Evolutionary conservation across 257 asterid species (phyloP).

Genomic region (Solanum stenotomum): DNA sequence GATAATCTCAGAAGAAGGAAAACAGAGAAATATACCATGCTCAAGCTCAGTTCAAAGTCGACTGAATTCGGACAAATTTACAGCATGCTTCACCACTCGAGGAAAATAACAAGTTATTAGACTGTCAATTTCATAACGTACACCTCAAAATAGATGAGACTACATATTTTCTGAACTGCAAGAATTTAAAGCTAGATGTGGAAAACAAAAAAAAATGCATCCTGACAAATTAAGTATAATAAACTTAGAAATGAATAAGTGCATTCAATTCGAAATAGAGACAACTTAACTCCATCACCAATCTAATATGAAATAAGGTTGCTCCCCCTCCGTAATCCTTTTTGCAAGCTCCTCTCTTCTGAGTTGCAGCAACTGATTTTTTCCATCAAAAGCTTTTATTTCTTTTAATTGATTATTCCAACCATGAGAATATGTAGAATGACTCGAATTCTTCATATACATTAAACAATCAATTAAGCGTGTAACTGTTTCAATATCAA

Average conservation of each 20-base stretch:
- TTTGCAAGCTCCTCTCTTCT: not conserved
- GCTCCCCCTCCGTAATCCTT: fast-evolving
- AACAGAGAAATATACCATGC: not conserved
- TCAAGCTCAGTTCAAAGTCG: too few species aligned
- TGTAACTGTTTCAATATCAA: not conserved
- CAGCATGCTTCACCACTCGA: too few species aligned
- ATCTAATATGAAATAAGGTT: not conserved
- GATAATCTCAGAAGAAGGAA: not conserved
- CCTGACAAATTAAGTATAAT: too few species aligned
- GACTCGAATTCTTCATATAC: not conserved
- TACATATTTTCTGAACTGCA: not conserved
- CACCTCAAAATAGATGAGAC: not conserved
- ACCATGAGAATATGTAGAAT: not conserved
- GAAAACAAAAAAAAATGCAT: too few species aligned
- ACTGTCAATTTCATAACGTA: too few species aligned
- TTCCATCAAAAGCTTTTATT: not conserved
- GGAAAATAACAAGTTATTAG: too few species aligned
- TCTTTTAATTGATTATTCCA: not conserved
- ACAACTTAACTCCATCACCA: not conserved
- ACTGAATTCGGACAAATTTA: too few species aligned
- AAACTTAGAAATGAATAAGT: not conserved
- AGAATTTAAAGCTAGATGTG: not conserved
- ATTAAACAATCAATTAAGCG: not conserved
- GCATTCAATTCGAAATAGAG: not conserved
- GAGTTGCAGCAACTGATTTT: not conserved